A percentile compares a stretch with the other conserved stretches of the same genome.
Conservation (phyloP, 225 moss, liverwort and hornwort species). For the Physcomitrium patens region DNA sequence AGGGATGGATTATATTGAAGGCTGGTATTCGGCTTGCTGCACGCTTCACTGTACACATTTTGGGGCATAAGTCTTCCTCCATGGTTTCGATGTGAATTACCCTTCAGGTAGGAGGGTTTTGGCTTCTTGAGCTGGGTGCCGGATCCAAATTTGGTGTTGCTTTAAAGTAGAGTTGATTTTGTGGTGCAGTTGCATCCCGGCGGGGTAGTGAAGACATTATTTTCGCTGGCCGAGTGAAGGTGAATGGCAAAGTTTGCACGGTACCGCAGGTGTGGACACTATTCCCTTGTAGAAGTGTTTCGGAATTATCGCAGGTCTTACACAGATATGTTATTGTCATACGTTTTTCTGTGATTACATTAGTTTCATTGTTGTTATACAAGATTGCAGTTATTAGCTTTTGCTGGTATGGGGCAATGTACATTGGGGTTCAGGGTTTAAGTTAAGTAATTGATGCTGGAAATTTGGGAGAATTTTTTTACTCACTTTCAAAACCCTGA, state of each 20-base stretch:
- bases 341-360: neutral
- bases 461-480: neutral
- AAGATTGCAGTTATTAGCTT: neutral
- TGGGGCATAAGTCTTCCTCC: too few species aligned
- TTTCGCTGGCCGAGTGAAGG: slow-evolving; percentile 91
- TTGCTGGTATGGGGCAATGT: slow-evolving; percentile 15
- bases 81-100: neutral
- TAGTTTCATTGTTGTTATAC: slow-evolving; percentile 8
- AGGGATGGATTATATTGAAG: neutral
- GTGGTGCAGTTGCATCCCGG: slow-evolving; percentile 87
- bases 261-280: slow-evolving; percentile 75
- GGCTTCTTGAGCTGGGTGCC: neutral
- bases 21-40: too few species aligned
- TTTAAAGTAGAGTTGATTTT: neutral
- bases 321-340: neutral
- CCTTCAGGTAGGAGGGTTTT: neutral
- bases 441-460: slow-evolving; percentile 1
- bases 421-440: slow-evolving; percentile 9
- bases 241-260: slow-evolving; percentile 89
- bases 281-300: neutral
- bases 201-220: slow-evolving; percentile 89
- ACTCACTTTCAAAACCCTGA: neutral
- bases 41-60: too few species aligned
- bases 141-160: neutral
- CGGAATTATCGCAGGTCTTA: neutral